Conservation (phyloP, 768 basidiomycete species). For the Rhodotorula sphaerocarpa region DNA sequence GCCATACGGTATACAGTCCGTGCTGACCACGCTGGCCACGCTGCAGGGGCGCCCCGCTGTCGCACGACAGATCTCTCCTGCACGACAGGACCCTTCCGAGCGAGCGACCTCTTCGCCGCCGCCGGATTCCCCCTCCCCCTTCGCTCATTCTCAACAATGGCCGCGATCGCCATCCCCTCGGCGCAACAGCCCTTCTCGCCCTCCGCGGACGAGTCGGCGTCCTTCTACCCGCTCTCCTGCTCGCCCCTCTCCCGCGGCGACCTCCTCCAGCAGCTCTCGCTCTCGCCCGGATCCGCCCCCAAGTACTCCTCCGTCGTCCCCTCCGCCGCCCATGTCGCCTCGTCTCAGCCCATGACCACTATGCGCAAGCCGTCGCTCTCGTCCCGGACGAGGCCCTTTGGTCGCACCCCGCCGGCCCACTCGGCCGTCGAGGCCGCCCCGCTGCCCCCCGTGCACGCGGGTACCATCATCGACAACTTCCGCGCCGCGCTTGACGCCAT, state of each 20-base stretch:
- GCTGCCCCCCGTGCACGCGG: constrained; percentile 28
- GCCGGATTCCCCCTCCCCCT: neutral
- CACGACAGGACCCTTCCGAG: constrained; percentile 17
- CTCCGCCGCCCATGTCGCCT: neutral
- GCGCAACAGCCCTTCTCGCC: constrained; percentile 3
- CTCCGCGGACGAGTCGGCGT: constrained; percentile 7
- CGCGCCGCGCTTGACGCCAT: constrained; percentile 28
- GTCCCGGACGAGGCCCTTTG: neutral
- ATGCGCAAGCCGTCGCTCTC: constrained; percentile 2
- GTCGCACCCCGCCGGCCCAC: constrained; percentile 9
- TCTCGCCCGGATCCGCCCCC: constrained; percentile 14
- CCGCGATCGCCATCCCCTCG: constrained; percentile 33
- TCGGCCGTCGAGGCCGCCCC: constrained; percentile 10
- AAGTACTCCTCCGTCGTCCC: constrained; percentile 9
- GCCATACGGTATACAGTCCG: too few species aligned
- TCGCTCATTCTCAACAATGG: neutral
- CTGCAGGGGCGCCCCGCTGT: constrained; percentile 32
- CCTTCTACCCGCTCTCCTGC: constrained; percentile 25
- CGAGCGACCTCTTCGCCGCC: neutral
- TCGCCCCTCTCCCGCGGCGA: constrained; percentile 30
- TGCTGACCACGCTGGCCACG: too few species aligned
- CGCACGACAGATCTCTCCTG: constrained; percentile 22
- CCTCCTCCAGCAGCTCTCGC: constrained; percentile 26
- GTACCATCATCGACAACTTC: constrained; percentile 33
- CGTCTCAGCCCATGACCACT: neutral